These are phyloP conservation scores for Colletotrichum neosansevieriae DNA, from an alignment of 2,329 filamentous ascomycete genomes.

Conservation along the genomic window DNA sequence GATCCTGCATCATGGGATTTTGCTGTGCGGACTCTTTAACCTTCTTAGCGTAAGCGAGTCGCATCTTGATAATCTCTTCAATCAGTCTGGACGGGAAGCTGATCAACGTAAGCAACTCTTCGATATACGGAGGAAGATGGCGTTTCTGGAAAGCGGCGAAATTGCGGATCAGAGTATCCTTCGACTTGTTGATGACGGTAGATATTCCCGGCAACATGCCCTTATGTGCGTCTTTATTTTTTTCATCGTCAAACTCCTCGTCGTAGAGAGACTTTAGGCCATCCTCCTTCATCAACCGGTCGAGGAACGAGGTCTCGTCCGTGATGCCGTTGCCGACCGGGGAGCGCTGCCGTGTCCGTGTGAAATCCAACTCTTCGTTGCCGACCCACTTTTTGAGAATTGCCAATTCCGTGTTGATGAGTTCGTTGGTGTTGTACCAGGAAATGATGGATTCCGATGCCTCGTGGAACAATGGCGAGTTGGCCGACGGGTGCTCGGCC, in stretches of 20 bases:
- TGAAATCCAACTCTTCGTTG: constrained; percentile 94
- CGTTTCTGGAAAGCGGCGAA: constrained; percentile 86
- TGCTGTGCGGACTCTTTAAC: constrained; percentile 96
- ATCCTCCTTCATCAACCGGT: constrained; percentile 95
- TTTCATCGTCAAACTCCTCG: constrained; percentile 58
- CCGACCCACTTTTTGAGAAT: constrained; percentile 97
- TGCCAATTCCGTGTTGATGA: constrained; percentile 94
- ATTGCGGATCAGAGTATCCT: constrained; percentile 89
- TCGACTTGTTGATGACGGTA: constrained; percentile 91
- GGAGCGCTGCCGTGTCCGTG: constrained; percentile 77
- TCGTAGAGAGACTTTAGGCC: constrained; percentile 92
- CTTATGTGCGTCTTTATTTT: constrained; percentile 58
- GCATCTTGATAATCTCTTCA: constrained; percentile 94
- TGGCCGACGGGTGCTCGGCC: constrained; percentile 79
- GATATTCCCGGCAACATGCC: constrained; percentile 90
- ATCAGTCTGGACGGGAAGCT: constrained; percentile 97
- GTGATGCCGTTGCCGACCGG: constrained; percentile 78
- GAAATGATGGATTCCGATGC: constrained; percentile 91
- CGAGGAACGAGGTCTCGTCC: constrained; percentile 93
- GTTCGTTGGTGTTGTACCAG: constrained; percentile 96
- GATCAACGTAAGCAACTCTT: constrained; percentile 94
- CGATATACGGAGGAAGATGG: constrained; percentile 94
- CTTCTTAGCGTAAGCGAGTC: constrained; percentile 90
- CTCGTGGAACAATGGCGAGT: constrained; percentile 81
- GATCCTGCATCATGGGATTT: constrained; percentile 93